Conservation (phyloP, 257 asterid genomes). For the Agastache rugosa region DNA sequence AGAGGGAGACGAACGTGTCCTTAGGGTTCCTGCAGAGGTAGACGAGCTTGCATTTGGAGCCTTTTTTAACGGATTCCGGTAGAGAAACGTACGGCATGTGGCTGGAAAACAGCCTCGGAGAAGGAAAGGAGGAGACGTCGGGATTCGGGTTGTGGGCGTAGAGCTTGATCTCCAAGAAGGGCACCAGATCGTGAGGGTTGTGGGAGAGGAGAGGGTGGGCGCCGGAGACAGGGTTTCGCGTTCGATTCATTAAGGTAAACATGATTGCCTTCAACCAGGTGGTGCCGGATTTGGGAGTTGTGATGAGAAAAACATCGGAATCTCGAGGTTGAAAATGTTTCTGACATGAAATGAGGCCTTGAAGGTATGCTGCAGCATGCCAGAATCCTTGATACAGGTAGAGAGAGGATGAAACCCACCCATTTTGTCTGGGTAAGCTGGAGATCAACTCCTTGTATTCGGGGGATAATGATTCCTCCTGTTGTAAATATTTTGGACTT, state of each 20-base stretch:
- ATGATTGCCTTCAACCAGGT: conserved; percentile 31
- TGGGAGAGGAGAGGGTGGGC: conserved; percentile 26
- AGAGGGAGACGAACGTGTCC: conserved; percentile 49
- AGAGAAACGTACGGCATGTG: conserved; percentile 39
- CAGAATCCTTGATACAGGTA: conserved; percentile 51
- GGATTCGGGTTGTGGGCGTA: conserved; percentile 29
- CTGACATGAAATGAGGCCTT: conserved; percentile 33
- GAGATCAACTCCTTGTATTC: conserved; percentile 39
- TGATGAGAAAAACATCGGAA: conserved; percentile 17
- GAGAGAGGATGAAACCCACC: conserved; percentile 29
- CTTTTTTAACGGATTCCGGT: conserved; percentile 25
- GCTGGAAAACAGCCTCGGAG: conserved; percentile 42
- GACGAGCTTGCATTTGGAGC: conserved; percentile 38
- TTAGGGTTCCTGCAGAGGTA: conserved; percentile 50
- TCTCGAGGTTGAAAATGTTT: conserved; percentile 24
- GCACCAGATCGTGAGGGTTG: conserved; percentile 27
- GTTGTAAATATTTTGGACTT: conserved; percentile 33
- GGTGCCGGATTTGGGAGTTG: conserved; percentile 37
- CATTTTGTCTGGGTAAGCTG: conserved; percentile 43
- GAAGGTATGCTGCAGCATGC: conserved; percentile 28
- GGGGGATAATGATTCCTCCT: conserved; percentile 29
- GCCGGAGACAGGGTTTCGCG: not conserved
- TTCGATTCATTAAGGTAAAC: conserved; percentile 31
- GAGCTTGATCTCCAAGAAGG: conserved; percentile 8
- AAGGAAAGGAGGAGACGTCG: conserved; percentile 18